phyloP scores from a whole-genome alignment of 441 rosid species.

The Adansonia gregorii region DNA sequence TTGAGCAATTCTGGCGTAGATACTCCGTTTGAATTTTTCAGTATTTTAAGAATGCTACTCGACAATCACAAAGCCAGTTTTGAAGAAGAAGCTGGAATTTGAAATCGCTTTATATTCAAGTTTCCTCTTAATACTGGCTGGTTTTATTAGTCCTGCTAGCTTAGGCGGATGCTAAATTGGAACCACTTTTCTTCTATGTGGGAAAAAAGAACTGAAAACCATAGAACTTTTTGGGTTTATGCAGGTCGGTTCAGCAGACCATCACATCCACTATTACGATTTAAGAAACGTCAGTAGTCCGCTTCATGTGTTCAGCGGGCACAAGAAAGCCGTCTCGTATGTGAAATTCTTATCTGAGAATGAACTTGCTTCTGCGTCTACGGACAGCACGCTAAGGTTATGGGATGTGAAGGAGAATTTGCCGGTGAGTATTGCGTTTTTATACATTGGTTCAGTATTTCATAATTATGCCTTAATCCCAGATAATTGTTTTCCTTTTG shows the following conservation, averaged over 20 bases:
- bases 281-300: constrained; percentile 87
- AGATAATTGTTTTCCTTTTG: constrained; percentile 17
- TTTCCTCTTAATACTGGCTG: not conserved
- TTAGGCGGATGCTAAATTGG: not conserved
- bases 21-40: not conserved
- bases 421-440: constrained; percentile 59
- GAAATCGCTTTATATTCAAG: not conserved
- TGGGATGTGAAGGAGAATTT: constrained; percentile 95
- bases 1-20: not conserved
- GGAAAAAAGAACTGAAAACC: constrained; percentile 12
- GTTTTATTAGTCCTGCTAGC: not conserved
- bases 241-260: constrained; percentile 99
- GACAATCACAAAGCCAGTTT: not conserved
- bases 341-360: constrained; percentile 91
- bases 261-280: constrained; percentile 91
- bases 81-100: not conserved
- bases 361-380: constrained; percentile 99
- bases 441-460: constrained; percentile 6
- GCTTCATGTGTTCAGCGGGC: constrained; percentile 92
- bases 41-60: constrained; percentile 8
- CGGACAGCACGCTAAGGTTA: constrained; percentile 91
- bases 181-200: not conserved
- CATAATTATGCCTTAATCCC: constrained; percentile 17
- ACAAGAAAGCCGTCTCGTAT: constrained; percentile 92
- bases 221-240: constrained; percentile 30